A percentile compares a stretch with the other conserved stretches of the same genome.
Conservation (phyloP, 2,329 filamentous ascomycete genomes). For the Dactylonectria estremocensis region DNA sequence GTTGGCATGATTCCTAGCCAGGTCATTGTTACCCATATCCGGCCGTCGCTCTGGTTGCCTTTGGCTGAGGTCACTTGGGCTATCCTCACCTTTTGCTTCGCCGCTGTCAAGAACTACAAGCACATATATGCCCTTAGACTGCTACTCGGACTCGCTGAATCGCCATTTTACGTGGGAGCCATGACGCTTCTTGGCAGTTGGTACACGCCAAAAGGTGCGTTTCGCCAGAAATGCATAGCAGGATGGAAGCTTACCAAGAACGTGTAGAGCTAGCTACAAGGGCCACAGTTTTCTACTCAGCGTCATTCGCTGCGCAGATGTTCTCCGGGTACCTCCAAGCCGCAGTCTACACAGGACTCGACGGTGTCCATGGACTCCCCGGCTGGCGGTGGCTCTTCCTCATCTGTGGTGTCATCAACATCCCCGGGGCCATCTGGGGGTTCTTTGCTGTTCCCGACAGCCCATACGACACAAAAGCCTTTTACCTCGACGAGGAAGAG, state of each 20-base stretch:
- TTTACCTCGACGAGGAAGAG: conserved; percentile 14
- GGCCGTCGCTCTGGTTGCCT: conserved; percentile 8
- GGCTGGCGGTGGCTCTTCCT: conserved; percentile 16
- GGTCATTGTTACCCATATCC: conserved; percentile 7
- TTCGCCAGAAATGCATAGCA: not conserved
- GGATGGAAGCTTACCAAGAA: not conserved
- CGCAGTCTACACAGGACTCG: conserved; percentile 5
- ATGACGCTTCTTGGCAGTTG: conserved; percentile 14
- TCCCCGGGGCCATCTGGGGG: conserved; percentile 8
- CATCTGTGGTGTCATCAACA: conserved; percentile 8
- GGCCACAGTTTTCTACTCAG: conserved; percentile 4
- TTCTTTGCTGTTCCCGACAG: conserved; percentile 14
- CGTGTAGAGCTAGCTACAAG: conserved; percentile 1
- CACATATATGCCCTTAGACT: conserved; percentile 11
- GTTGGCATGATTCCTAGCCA: conserved; percentile 7
- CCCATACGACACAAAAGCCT: conserved; percentile 9
- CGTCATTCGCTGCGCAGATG: conserved; percentile 4
- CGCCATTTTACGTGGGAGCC: not conserved
- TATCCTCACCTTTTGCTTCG: conserved; percentile 6
- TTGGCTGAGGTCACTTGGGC: conserved; percentile 3
- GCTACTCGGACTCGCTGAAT: conserved; percentile 2
- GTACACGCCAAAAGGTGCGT: conserved; percentile 3
- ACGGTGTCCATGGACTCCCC: conserved; percentile 1
- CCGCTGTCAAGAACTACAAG: conserved; percentile 2
- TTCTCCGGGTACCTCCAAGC: conserved; percentile 12